A percentile compares a stretch with the other conserved stretches of the same genome.
These are phyloP conservation scores for Penicillium chermesinum DNA, from an alignment of 495 filamentous ascomycete species.

Conservation along the genomic window DNA sequence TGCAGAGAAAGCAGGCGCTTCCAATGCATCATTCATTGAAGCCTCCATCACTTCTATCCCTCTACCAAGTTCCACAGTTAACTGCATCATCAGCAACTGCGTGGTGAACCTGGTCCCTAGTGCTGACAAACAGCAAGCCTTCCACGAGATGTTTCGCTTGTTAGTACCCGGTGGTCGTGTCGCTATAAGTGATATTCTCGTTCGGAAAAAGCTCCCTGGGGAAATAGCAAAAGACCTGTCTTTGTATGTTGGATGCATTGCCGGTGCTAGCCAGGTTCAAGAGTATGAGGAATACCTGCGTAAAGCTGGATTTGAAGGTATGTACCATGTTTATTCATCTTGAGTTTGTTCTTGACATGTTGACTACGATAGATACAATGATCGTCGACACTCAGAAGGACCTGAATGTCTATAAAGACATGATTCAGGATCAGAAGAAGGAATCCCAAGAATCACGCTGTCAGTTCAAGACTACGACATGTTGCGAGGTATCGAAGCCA, in stretches of 20 bases:
- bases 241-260: slow-evolving; percentile 57
- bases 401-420: slow-evolving; percentile 57
- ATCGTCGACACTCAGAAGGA: slow-evolving; percentile 51
- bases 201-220: slow-evolving; percentile 46
- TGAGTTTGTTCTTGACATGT: slow-evolving; percentile 4
- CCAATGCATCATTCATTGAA: slow-evolving; percentile 50
- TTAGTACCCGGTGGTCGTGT: slow-evolving; percentile 57
- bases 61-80: slow-evolving; percentile 36
- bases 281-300: slow-evolving; percentile 54
- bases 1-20: slow-evolving; percentile 29
- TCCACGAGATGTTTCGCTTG: slow-evolving; percentile 57
- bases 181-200: slow-evolving; percentile 62
- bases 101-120: slow-evolving; percentile 62
- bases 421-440: background rate
- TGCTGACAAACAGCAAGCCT: slow-evolving; percentile 51
- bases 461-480: no score
- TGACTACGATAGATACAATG: slow-evolving; percentile 38
- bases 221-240: slow-evolving; percentile 43
- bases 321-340: slow-evolving; percentile 1
- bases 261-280: slow-evolving; percentile 49
- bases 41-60: slow-evolving; percentile 49
- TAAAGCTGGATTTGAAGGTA: slow-evolving; percentile 53
- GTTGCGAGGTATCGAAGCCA: slow-evolving; percentile 4
- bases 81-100: slow-evolving; percentile 62
- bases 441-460: no score